phyloP scores from a whole-genome alignment of 2,329 filamentous ascomycete genomes.

The Seiridium cupressi region DNA sequence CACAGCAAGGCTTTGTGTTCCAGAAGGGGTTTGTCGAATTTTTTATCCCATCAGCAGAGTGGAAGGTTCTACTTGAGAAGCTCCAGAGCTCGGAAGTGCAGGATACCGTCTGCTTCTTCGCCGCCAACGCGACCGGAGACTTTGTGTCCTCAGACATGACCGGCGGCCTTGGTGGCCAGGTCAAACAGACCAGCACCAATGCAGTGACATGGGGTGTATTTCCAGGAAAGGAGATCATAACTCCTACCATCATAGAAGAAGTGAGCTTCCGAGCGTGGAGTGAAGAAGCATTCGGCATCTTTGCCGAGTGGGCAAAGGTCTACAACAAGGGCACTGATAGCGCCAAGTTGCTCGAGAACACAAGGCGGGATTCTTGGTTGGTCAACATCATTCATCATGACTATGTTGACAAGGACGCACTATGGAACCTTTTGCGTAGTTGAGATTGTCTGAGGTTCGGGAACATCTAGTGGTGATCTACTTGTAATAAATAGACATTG shows the following conservation, averaged over 20 bases:
- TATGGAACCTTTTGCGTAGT: slow-evolving; percentile 67
- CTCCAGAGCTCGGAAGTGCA: slow-evolving; percentile 58
- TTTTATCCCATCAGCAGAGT: slow-evolving; percentile 77
- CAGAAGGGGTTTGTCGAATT: slow-evolving; percentile 98
- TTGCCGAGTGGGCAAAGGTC: slow-evolving; percentile 88
- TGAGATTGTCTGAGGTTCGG: not conserved
- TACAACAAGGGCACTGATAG: slow-evolving; percentile 75
- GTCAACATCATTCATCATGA: slow-evolving; percentile 89
- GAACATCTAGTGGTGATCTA: too few relatives aligned
- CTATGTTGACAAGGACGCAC: slow-evolving; percentile 65
- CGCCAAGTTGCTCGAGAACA: slow-evolving; percentile 65
- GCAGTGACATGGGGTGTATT: slow-evolving; percentile 98
- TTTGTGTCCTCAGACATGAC: slow-evolving; percentile 68
- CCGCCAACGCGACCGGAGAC: slow-evolving; percentile 73
- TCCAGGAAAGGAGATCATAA: slow-evolving; percentile 91
- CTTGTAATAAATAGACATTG: too few relatives aligned
- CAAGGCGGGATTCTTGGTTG: slow-evolving; percentile 75
- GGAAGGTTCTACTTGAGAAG: slow-evolving; percentile 62
- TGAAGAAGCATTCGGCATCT: slow-evolving; percentile 95
- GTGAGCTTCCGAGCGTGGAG: slow-evolving; percentile 92
- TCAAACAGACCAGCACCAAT: slow-evolving; percentile 64
- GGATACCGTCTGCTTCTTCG: slow-evolving; percentile 81
- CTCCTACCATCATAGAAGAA: slow-evolving; percentile 94
- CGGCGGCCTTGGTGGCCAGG: slow-evolving; percentile 29
- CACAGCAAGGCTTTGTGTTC: slow-evolving; percentile 89